Conservation (phyloP, 202 grass and related monocot species). For the Setaria viridis region DNA sequence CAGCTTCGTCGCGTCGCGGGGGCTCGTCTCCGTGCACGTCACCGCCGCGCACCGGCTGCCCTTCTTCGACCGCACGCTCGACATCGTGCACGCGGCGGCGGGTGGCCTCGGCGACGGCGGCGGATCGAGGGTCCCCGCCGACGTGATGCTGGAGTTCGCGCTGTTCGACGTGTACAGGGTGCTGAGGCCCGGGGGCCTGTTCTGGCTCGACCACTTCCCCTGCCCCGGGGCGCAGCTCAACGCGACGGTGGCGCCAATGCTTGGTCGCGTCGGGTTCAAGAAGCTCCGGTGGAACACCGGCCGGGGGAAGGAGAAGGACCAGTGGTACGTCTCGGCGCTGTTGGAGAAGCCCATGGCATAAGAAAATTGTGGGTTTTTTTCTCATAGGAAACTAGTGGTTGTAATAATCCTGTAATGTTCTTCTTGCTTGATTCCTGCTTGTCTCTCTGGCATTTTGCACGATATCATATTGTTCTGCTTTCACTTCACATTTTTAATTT, state of each 20-base stretch:
- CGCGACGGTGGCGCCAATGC: slow-evolving; percentile 43
- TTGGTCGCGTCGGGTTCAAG: slow-evolving; percentile 55
- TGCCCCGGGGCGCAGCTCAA: slow-evolving; percentile 44
- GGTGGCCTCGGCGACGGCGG: slow-evolving; percentile 40
- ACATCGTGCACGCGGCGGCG: slow-evolving; percentile 63
- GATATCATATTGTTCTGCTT: background rate
- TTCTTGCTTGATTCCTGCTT: background rate
- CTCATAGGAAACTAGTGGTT: slow-evolving; percentile 4
- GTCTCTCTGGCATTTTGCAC: background rate
- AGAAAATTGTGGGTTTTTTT: background rate
- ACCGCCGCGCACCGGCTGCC: slow-evolving; percentile 60
- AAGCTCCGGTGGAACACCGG: slow-evolving; percentile 54
- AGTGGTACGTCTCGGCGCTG: slow-evolving; percentile 63
- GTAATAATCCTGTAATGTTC: background rate
- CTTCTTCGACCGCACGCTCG: slow-evolving; percentile 79
- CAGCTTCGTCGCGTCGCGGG: slow-evolving; percentile 64
- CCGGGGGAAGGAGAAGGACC: slow-evolving; percentile 4
- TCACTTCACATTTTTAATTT: no score
- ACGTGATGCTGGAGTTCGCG: slow-evolving; percentile 57
- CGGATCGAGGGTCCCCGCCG: background rate
- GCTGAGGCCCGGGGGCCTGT: slow-evolving; percentile 69
- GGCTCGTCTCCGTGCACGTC: slow-evolving; percentile 59
- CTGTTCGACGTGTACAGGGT: slow-evolving; percentile 77
- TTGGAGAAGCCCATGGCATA: slow-evolving; percentile 59
- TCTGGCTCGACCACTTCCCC: slow-evolving; percentile 75